Percentiles rank a stretch among this genome's conserved stretches.
phyloP scores from a whole-genome alignment of 2,329 filamentous ascomycete genomes.

The Fusarium acutatum region DNA sequence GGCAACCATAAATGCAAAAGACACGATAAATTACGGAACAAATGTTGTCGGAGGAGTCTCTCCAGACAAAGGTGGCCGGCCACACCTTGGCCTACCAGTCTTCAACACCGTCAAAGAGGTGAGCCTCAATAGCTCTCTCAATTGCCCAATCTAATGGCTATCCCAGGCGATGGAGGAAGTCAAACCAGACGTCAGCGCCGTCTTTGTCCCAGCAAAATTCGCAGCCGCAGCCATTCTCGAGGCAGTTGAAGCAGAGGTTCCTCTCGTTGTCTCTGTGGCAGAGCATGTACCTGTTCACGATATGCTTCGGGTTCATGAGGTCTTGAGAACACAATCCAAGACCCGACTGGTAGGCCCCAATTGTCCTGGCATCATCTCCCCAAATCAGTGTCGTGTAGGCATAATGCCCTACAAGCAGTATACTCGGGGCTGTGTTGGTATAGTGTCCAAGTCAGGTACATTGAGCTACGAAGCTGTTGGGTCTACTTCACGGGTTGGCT shows the following conservation, averaged over 20 bases:
- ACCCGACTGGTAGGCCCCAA: slow-evolving; percentile 83
- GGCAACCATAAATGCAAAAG: slow-evolving; percentile 50
- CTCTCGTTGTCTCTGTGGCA: slow-evolving; percentile 79
- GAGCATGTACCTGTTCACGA: slow-evolving; percentile 84
- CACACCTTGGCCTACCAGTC: slow-evolving; percentile 48
- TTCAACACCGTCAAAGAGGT: slow-evolving; percentile 48
- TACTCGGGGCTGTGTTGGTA: slow-evolving; percentile 71
- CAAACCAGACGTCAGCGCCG: slow-evolving; percentile 72
- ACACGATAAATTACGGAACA: slow-evolving; percentile 51
- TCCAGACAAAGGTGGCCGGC: slow-evolving; percentile 46
- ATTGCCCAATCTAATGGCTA: neutral
- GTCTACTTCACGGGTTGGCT: slow-evolving; percentile 74
- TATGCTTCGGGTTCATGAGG: slow-evolving; percentile 74
- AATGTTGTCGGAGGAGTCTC: slow-evolving; percentile 51
- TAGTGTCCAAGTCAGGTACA: slow-evolving; percentile 83
- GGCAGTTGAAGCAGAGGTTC: slow-evolving; percentile 80
- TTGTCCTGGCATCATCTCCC: slow-evolving; percentile 81
- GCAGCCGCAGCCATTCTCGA: slow-evolving; percentile 76
- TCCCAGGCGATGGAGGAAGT: slow-evolving; percentile 46
- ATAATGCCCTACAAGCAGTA: slow-evolving; percentile 55
- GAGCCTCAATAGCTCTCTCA: neutral
- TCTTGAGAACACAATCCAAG: slow-evolving; percentile 75
- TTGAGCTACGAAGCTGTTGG: slow-evolving; percentile 83
- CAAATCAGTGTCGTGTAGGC: slow-evolving; percentile 66
- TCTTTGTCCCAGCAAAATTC: slow-evolving; percentile 76